A percentile compares a stretch with the other conserved stretches of the same genome.
phyloP scores from a whole-genome alignment of 1,284 basidiomycete species.

The Tausonia pullulans region DNA sequence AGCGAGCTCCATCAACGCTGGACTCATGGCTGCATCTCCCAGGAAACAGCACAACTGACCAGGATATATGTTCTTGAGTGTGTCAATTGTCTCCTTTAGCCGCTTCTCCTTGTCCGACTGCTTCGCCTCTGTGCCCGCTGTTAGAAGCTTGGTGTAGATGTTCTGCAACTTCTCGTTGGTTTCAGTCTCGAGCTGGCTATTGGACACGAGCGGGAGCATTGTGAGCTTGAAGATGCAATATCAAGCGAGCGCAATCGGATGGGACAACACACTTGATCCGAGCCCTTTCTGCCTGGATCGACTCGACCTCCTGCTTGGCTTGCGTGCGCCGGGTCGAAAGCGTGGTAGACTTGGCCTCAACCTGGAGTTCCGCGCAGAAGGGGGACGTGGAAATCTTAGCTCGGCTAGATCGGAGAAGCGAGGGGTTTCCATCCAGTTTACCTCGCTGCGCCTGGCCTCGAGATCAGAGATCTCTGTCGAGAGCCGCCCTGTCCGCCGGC shows the following conservation, averaged over 20 bases:
- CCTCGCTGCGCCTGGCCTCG: constrained; percentile 39
- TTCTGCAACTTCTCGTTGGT: constrained; percentile 81
- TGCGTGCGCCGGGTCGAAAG: constrained; percentile 21
- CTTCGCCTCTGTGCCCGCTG: constrained; percentile 72
- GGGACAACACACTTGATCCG: constrained; percentile 25
- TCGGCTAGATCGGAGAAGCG: too few species aligned
- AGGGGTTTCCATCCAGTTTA: too few species aligned
- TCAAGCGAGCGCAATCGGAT: too few species aligned
- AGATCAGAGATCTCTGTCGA: constrained; percentile 49
- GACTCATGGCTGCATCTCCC: neutral
- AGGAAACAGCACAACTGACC: constrained; percentile 36
- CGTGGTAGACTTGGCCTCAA: constrained; percentile 42
- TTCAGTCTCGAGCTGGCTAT: constrained; percentile 76
- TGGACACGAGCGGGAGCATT: neutral
- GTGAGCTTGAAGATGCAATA: constrained; percentile 7
- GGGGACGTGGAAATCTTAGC: too few species aligned
- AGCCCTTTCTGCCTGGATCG: constrained; percentile 27
- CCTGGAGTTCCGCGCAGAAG: constrained; percentile 32
- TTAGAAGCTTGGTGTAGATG: constrained; percentile 70
- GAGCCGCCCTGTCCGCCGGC: constrained; percentile 51
- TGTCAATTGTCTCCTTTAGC: constrained; percentile 74
- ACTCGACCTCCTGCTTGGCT: constrained; percentile 28
- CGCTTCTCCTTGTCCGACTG: constrained; percentile 75
- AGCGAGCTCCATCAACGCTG: neutral
- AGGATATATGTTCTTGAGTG: constrained; percentile 76